Evolutionary conservation across 2,329 filamentous ascomycete genomes (phyloP).

Genomic region (Sporothrix mexicana): DNA sequence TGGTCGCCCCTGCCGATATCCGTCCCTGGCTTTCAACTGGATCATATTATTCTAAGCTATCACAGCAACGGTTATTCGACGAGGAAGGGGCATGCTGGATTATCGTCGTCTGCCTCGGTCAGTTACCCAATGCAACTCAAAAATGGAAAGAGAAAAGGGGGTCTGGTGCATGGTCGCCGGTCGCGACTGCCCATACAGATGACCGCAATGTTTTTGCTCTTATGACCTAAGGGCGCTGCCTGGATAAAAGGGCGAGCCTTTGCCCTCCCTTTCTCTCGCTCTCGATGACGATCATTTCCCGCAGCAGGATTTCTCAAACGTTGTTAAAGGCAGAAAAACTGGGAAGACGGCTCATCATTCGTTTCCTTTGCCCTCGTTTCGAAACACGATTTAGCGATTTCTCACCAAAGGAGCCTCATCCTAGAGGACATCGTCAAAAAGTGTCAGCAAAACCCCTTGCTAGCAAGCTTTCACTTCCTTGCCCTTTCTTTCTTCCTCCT

Average conservation of each 20-base stretch:
- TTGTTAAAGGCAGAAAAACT: not conserved
- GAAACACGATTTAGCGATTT: not conserved
- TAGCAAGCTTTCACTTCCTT: not conserved
- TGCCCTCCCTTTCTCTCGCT: not conserved
- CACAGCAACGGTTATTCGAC: not conserved
- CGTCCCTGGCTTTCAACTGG: constrained; percentile 3
- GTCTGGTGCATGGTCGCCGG: not conserved
- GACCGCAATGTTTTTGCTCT: not conserved
- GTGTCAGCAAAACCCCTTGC: constrained; percentile 8
- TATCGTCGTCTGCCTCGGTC: constrained; percentile 11
- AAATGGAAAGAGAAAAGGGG: constrained; percentile 2
- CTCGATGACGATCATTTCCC: not conserved
- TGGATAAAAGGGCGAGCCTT: constrained; percentile 19
- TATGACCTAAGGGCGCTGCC: not conserved
- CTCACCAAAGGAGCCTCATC: constrained; percentile 6
- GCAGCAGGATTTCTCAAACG: not conserved
- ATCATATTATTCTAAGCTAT: not conserved
- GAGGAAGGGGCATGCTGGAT: not conserved
- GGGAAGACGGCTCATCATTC: constrained; percentile 7
- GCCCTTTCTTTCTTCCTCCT: not conserved
- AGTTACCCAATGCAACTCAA: not conserved
- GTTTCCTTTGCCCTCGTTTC: constrained; percentile 18
- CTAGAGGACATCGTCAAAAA: not conserved
- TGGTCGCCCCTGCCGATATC: constrained; percentile 7
- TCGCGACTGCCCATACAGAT: not conserved